Evolutionary conservation across 768 basidiomycete species (phyloP).

Genomic region (Pulveroboletus frians): DNA sequence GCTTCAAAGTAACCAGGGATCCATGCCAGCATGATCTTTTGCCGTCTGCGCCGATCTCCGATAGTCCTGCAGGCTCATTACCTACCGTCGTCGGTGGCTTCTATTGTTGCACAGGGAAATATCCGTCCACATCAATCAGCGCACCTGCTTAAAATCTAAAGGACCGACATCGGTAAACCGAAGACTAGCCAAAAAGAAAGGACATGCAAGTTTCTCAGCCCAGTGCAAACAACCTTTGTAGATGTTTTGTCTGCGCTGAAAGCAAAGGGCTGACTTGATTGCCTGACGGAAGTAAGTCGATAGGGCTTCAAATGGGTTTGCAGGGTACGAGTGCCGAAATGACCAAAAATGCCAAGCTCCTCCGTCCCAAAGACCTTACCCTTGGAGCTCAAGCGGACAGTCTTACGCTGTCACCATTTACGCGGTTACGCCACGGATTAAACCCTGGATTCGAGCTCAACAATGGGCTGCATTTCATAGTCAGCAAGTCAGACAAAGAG

Average conservation of each 20-base stretch:
- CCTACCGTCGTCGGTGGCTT: slow-evolving; percentile 9
- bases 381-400: slow-evolving; percentile 5
- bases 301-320: neutral
- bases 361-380: slow-evolving; percentile 3
- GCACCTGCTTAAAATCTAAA: neutral
- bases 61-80: slow-evolving; percentile 11
- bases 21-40: slow-evolving; percentile 3
- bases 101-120: neutral
- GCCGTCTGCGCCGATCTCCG: slow-evolving; percentile 7
- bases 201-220: neutral
- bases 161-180: neutral
- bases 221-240: neutral
- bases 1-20: slow-evolving; percentile 24
- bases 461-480: slow-evolving; percentile 19
- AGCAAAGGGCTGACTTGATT: neutral
- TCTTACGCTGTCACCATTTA: slow-evolving; percentile 8
- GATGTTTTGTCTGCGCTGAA: neutral
- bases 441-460: slow-evolving; percentile 19
- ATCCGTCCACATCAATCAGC: neutral
- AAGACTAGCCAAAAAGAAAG: neutral
- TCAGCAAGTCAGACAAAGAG: slow-evolving; percentile 29
- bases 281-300: slow-evolving; percentile 9
- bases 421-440: slow-evolving; percentile 13
- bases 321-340: neutral
- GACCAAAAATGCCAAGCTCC: neutral